phyloP scores from a whole-genome alignment of 2,329 filamentous ascomycete species.

The Xylogone sp. region DNA sequence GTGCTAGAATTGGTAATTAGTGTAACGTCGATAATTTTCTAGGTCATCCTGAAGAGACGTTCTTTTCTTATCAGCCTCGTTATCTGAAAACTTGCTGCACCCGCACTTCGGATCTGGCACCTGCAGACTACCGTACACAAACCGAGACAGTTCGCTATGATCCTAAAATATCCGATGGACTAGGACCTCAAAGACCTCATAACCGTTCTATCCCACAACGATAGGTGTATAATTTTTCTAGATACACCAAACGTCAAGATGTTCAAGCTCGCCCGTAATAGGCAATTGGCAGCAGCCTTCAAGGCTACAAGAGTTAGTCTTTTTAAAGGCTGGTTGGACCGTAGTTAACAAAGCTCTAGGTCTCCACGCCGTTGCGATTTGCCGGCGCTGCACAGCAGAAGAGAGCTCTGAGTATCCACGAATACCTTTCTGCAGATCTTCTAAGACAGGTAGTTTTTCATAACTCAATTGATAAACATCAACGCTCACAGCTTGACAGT shows the following conservation, averaged over 20 bases:
- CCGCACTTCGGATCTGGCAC: background rate
- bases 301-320: slow-evolving; percentile 69
- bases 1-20: background rate
- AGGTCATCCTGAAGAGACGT: background rate
- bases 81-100: background rate
- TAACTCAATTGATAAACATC: slow-evolving; percentile 12
- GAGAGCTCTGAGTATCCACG: slow-evolving; percentile 92
- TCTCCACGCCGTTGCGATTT: slow-evolving; percentile 49
- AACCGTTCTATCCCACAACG: slow-evolving; percentile 4
- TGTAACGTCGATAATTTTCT: too few species aligned
- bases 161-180: slow-evolving; percentile 11
- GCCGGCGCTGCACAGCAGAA: slow-evolving; percentile 71
- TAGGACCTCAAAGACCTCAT: slow-evolving; percentile 2
- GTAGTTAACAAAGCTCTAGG: slow-evolving; percentile 30
- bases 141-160: slow-evolving; percentile 5
- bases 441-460: slow-evolving; percentile 59
- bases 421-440: slow-evolving; percentile 93
- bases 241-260: slow-evolving; percentile 48
- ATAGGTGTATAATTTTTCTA: slow-evolving; percentile 15
- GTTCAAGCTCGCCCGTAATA: slow-evolving; percentile 84
- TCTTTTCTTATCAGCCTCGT: background rate
- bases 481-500: slow-evolving; percentile 50
- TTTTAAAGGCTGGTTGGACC: slow-evolving; percentile 11
- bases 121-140: slow-evolving; percentile 12
- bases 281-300: slow-evolving; percentile 76